Evolutionary conservation across 306 rosid species (phyloP).

Genomic region (Hylodesmum podocarpum): DNA sequence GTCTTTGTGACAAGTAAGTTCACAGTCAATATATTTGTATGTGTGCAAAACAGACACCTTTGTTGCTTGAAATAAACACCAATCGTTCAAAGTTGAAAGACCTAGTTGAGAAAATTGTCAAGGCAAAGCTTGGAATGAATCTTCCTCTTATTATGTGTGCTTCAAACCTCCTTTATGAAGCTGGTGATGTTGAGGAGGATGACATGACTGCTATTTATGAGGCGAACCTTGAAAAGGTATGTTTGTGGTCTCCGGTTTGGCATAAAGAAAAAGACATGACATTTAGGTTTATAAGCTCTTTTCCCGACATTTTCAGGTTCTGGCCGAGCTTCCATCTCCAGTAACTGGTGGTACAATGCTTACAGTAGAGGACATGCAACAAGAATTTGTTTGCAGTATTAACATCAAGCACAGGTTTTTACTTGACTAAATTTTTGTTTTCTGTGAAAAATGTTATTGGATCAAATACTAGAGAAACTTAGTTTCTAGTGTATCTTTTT

Average conservation of each 20-base stretch:
- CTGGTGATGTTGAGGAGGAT: constrained; percentile 89
- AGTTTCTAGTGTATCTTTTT: not conserved
- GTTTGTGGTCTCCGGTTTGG: constrained; percentile 15
- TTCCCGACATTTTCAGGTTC: constrained; percentile 51
- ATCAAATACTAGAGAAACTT: not conserved
- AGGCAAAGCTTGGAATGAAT: constrained; percentile 88
- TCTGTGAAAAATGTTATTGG: not conserved
- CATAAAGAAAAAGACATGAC: not conserved
- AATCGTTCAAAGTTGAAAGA: constrained; percentile 75
- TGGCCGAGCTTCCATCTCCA: constrained; percentile 85
- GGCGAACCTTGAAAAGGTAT: constrained; percentile 91
- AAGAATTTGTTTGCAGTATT: constrained; percentile 81
- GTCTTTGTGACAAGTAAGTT: constrained; percentile 7
- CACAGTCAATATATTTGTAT: constrained; percentile 11
- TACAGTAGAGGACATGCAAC: constrained; percentile 82
- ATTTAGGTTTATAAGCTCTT: constrained; percentile 8
- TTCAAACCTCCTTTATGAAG: constrained; percentile 79
- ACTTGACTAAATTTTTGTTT: not conserved
- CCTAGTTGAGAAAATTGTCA: constrained; percentile 83
- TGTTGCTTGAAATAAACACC: constrained; percentile 83
- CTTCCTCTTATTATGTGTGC: constrained; percentile 83
- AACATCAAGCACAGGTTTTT: constrained; percentile 88
- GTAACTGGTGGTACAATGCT: constrained; percentile 76
- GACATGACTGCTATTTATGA: constrained; percentile 71
- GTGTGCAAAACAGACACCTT: constrained; percentile 67